Base-by-base conservation (phyloP, 352 stramenopile species). In the Aphanomyces astaci region DNA sequence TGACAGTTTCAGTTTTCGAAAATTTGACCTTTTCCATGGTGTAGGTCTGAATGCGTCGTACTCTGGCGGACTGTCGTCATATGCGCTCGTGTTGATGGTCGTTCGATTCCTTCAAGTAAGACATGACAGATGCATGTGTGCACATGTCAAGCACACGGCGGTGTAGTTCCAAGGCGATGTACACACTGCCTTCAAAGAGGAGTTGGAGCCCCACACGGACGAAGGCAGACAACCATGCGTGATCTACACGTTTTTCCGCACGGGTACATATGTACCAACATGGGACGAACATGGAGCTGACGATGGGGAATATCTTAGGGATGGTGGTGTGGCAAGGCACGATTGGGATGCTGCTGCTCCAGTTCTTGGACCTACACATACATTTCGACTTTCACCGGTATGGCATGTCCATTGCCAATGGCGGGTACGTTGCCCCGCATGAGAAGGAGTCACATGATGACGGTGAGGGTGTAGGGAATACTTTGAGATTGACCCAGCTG, bases 61-160 rank as follows among this genome's bases (percentile, higher is more conserved):
- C 74, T 98, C 92, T 10, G 96, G 96, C 32, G 96, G 96, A 19
- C 80, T 99, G 2, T 98, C 92, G 2, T 98, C 92, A 3, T 98
- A 98, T 64, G 94, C 93, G 25, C 79, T 99, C 17, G 96, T 98
- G 31, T 74, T 99, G 15, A 78, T 99, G 72, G 88, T 96, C 33
- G 88, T 97, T 48, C 89, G 95, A 22, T 99, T 98, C 72, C 86
- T 97, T 27, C 88, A 96, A 76, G 86, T 94, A 73, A 24, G 56
- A 32, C 33, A 30, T 43, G 19, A 28, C 4, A 2, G 13, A 2
- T 27, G 52, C 19, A 43, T 10, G 33, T 17, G 19, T 43, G 22
- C 27, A 5, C 30, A 48, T 30, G 2, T 9, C 36, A 27, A 3
- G 17, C 15, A 11, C 10, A 4, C 22, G 11, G 13, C 52, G 13